A percentile compares a stretch with the other conserved stretches of the same genome.
phyloP scores from a whole-genome alignment of 1,139 yeast genomes.

The Groenewaldozyma auringiensis region DNA sequence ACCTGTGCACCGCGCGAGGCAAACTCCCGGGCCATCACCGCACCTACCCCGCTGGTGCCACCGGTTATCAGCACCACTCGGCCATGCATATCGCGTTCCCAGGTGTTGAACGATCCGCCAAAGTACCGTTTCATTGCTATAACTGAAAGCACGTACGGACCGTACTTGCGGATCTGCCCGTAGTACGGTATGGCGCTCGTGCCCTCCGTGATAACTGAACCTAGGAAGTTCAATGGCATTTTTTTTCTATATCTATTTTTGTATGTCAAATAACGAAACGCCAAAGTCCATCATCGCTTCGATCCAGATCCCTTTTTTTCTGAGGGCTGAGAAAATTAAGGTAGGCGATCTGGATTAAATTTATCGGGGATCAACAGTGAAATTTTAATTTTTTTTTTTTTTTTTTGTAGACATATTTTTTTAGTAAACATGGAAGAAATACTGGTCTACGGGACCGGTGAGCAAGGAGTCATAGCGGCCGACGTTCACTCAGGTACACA shows the following conservation, averaged over 20 bases:
- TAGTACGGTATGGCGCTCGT: slow-evolving; percentile 69
- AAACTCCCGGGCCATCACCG: slow-evolving; percentile 61
- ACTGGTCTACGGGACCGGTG: slow-evolving; percentile 21
- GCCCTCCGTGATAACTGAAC: slow-evolving; percentile 61
- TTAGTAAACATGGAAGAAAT: slow-evolving; percentile 23
- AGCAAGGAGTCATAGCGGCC: slow-evolving; percentile 18
- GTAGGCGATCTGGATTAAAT: too few species aligned
- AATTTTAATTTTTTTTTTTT: too few species aligned
- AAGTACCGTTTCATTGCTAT: slow-evolving; percentile 60
- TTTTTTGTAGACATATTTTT: too few species aligned
- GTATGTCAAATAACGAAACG: too few species aligned
- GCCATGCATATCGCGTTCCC: slow-evolving; percentile 92
- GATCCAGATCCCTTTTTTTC: too few species aligned
- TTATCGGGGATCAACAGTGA: too few species aligned
- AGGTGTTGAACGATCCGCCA: slow-evolving; percentile 70
- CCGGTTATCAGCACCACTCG: slow-evolving; percentile 73
- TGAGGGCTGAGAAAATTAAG: too few species aligned
- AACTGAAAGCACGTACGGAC: slow-evolving; percentile 43
- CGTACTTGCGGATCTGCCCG: slow-evolving; percentile 45
- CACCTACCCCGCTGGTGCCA: slow-evolving; percentile 89
- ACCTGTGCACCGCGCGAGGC: slow-evolving; percentile 84
- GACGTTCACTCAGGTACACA: slow-evolving; percentile 24
- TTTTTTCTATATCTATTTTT: background rate
- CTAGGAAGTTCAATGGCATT: slow-evolving; percentile 81
- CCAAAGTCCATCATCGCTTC: too few species aligned